Conservation (phyloP, 352 stramenopile genomes). For the Globisporangium canariense region DNA sequence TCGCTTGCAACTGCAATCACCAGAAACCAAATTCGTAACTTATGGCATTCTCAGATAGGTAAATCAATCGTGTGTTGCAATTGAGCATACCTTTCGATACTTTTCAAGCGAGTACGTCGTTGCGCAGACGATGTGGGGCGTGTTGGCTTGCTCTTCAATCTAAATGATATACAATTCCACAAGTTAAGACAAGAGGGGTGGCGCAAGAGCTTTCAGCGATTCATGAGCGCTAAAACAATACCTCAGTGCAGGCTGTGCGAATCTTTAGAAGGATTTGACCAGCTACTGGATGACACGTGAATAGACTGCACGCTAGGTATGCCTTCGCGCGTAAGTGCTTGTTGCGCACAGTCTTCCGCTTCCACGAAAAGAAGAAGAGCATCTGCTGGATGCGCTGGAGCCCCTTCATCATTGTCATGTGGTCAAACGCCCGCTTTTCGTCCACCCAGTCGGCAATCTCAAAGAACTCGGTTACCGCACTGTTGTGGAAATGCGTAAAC, state of each 20-base stretch:
- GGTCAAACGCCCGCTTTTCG: conserved; percentile 69
- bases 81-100: conserved; percentile 10
- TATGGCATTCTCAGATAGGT: not conserved
- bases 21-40: not conserved
- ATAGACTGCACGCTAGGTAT: conserved; percentile 39
- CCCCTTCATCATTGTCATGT: conserved; percentile 63
- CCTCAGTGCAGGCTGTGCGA: conserved; percentile 24
- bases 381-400: conserved; percentile 64
- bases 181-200: not conserved
- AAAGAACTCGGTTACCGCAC: conserved; percentile 45
- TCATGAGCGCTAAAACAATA: conserved; percentile 5
- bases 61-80: not conserved
- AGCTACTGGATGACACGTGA: conserved; percentile 45
- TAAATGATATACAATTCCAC: not conserved
- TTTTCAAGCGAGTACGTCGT: conserved; percentile 10
- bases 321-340: conserved; percentile 36
- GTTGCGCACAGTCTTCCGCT: conserved; percentile 43
- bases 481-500: conserved; percentile 47
- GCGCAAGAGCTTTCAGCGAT: not conserved
- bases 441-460: conserved; percentile 52
- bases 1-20: conserved; percentile 16
- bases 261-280: conserved; percentile 31
- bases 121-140: not conserved
- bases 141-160: conserved; percentile 16
- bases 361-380: conserved; percentile 78